A percentile compares a stretch with the other conserved stretches of the same genome.
These are phyloP conservation scores for Ascoidea rubescens DNA, from an alignment of 805 yeast genomes.

Conservation along the genomic window DNA sequence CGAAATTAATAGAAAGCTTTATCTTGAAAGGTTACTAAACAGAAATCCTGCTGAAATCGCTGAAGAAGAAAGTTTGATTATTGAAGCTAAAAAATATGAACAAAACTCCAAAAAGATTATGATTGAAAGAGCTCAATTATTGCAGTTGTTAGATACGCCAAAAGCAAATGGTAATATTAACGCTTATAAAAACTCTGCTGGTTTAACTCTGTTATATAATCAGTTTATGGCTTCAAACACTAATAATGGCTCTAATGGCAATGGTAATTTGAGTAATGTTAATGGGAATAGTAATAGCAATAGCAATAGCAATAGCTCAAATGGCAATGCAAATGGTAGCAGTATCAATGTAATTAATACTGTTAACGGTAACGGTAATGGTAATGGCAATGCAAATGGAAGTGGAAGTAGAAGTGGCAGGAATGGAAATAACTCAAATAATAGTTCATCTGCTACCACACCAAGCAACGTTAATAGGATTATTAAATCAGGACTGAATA, in stretches of 20 bases:
- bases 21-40: conserved; percentile 59
- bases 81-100: conserved; percentile 88
- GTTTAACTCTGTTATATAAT: conserved; percentile 74
- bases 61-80: conserved; percentile 87
- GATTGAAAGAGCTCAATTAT: conserved; percentile 63
- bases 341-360: conserved; percentile 23
- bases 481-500: background rate
- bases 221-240: conserved; percentile 58
- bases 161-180: conserved; percentile 54
- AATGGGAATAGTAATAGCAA: background rate
- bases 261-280: conserved; percentile 4
- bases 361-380: conserved; percentile 28
- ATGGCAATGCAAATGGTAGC: background rate
- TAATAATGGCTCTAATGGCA: conserved; percentile 35
- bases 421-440: background rate
- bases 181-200: conserved; percentile 75
- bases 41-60: conserved; percentile 95
- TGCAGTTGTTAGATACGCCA: conserved; percentile 78
- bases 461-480: background rate
- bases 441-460: background rate
- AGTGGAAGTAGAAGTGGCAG: background rate
- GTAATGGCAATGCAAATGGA: conserved; percentile 19
- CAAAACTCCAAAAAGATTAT: conserved; percentile 83
- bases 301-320: background rate
- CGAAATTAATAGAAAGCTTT: conserved; percentile 71